phyloP scores from a whole-genome alignment of 495 filamentous ascomycete genomes.

The Penicillium nucicola region DNA sequence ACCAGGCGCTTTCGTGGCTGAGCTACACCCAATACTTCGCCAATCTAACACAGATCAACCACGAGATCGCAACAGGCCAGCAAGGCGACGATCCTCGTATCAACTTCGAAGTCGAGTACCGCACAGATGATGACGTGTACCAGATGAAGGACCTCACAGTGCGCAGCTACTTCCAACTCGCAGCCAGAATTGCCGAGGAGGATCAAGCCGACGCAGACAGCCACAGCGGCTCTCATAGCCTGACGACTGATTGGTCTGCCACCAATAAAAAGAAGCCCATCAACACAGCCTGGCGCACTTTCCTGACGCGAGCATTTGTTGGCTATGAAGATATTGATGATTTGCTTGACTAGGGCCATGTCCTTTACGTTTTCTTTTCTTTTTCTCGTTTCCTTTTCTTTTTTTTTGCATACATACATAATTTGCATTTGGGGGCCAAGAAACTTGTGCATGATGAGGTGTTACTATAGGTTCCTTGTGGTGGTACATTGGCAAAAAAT shows the following conservation, averaged over 20 bases:
- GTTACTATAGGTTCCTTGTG: background rate
- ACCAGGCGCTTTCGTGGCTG: constrained; percentile 72
- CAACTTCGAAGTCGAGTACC: constrained; percentile 83
- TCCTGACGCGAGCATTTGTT: constrained; percentile 77
- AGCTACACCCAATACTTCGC: constrained; percentile 89
- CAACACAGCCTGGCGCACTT: constrained; percentile 65
- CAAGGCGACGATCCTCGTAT: constrained; percentile 57
- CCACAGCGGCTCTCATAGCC: constrained; percentile 5
- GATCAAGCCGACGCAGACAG: constrained; percentile 24
- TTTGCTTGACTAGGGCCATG: constrained; percentile 27
- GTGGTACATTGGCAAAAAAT: no score
- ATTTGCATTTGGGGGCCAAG: background rate
- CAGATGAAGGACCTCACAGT: constrained; percentile 82
- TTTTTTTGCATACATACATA: constrained; percentile 5
- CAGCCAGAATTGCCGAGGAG: constrained; percentile 68
- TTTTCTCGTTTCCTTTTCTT: constrained; percentile 4
- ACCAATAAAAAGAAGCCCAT: constrained; percentile 46
- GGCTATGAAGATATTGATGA: constrained; percentile 63
- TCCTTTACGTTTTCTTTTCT: no score
- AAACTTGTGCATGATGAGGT: background rate
- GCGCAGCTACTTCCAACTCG: constrained; percentile 72
- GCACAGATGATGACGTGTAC: constrained; percentile 69
- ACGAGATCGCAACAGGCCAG: constrained; percentile 39
- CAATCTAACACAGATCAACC: constrained; percentile 86
- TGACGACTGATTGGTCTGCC: constrained; percentile 14